phyloP scores from a whole-genome alignment of 2,329 filamentous ascomycete genomes.

The Penicillium sp. region DNA sequence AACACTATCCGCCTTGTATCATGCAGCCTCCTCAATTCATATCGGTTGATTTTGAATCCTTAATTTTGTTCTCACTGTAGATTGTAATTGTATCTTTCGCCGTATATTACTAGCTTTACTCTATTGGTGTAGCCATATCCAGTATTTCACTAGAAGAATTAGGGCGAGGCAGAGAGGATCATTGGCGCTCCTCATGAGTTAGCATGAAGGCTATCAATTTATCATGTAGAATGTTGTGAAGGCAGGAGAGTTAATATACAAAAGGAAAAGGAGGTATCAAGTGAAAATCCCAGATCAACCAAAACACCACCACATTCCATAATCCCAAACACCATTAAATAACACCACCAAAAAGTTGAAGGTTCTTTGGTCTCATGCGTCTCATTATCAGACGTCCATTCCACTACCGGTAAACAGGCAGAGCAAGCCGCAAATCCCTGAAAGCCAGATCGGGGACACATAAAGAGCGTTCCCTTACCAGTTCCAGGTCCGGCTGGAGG shows the following conservation, averaged over 20 bases:
- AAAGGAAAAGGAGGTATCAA: constrained; percentile 11
- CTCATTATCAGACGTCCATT: background rate
- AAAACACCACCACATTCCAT: constrained; percentile 3
- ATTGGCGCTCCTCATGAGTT: too few relatives aligned
- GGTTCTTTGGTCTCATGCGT: background rate
- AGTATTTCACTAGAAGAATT: too few relatives aligned
- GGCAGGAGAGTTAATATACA: background rate
- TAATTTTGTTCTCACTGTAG: background rate
- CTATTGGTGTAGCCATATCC: background rate
- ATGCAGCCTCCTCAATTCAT: constrained; percentile 8
- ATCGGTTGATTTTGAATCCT: background rate
- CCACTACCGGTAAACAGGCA: background rate
- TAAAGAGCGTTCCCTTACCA: constrained; percentile 56
- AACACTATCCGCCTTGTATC: constrained; percentile 2
- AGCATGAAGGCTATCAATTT: background rate
- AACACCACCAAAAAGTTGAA: background rate
- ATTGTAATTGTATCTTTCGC: background rate
- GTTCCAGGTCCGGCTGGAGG: constrained; percentile 86
- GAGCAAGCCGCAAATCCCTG: background rate
- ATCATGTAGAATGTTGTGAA: background rate
- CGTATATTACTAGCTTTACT: background rate
- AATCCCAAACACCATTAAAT: constrained; percentile 7
- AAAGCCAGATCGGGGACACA: constrained; percentile 1
- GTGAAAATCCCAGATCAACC: constrained; percentile 3
- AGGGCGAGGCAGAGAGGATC: too few relatives aligned